phyloP scores from a whole-genome alignment of 345 rosid species.

The Salix exigua region DNA sequence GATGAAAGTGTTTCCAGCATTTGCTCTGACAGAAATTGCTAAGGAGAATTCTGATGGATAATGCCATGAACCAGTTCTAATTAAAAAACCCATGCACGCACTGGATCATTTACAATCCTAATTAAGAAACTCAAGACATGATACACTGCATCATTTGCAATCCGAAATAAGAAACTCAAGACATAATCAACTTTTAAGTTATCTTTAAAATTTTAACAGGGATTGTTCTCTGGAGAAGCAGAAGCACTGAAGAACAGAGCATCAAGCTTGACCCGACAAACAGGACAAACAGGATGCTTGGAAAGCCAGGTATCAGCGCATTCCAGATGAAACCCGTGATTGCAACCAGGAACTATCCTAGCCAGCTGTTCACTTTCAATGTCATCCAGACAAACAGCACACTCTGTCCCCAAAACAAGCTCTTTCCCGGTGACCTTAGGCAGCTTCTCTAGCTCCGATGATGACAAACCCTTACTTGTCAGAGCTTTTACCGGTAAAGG shows the following conservation, averaged over 20 bases:
- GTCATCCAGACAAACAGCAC: constrained; percentile 82
- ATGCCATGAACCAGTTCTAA: too few species aligned
- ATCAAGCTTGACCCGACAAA: constrained; percentile 57
- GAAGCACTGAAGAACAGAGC: constrained; percentile 16
- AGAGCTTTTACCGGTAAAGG: constrained; percentile 26
- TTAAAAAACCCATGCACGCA: neutral
- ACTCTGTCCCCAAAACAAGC: constrained; percentile 57
- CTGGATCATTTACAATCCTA: neutral
- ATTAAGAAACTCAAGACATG: neutral
- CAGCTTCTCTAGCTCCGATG: constrained; percentile 54
- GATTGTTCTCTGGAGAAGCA: neutral
- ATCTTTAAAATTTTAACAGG: constrained; percentile 9
- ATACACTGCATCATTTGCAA: neutral
- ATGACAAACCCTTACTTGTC: constrained; percentile 45
- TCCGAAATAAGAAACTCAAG: neutral
- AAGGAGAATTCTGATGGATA: too few species aligned
- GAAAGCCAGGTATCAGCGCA: constrained; percentile 89
- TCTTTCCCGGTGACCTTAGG: constrained; percentile 67
- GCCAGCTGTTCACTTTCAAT: constrained; percentile 53
- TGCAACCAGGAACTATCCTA: constrained; percentile 74
- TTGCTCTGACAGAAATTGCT: neutral
- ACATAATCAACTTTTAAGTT: neutral
- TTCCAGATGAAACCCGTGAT: constrained; percentile 72
- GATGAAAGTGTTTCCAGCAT: neutral
- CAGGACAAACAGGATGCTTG: constrained; percentile 55